Evolutionary conservation across 352 stramenopile species (phyloP), one percentile per base, ranked within the genome.

Genomic region (Phytophthora europaea): DNA sequence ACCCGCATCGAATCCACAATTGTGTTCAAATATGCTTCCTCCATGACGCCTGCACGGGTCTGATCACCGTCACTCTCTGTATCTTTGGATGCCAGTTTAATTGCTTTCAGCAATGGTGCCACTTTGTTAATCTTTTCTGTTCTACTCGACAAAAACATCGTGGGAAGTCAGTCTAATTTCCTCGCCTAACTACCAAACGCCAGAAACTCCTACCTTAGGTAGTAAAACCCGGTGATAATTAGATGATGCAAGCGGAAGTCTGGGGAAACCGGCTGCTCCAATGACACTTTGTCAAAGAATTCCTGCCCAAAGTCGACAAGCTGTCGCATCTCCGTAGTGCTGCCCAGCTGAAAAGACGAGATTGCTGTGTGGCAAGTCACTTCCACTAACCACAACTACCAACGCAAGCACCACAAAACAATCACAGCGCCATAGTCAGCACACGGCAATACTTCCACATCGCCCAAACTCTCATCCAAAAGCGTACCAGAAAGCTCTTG

Each of bases 381-480:
- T 53, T 91, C 84, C 22, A 92, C 73, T 8, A 94, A 61, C 88
- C 88, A 94, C 26, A 89, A 66, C 88, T 94, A 9, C 18, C 6
- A 59, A 45, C 67, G 7, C 38, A 57, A 61, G 16, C 43, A 63
- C 47, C n/a, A 55, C 7, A 45, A n/a, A 45, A 45, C 38, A 45
- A 16, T 16, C 38, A 45, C 22, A 56, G 12, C 36, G 61, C 3
- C 13, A 23, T 36, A 50, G 58, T 67, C 34, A 72, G 48, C 18
- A 67, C 15, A 45, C 28, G 28, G n/a, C 47, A 43, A 20, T n/a
- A 64, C 2, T 23, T 9, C 38, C 38, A 16, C 38, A 18, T n/a
- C 15, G 38, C 38, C 38, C 15, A 45, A 45, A 45, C n/a, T 45
- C 36, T n/a, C 4, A 16, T 4, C 38, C 13, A 20, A n/a, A 36